These are phyloP conservation scores for Polysphondylium violaceum DNA, from an alignment of 78 protist species.

Conservation along the genomic window DNA sequence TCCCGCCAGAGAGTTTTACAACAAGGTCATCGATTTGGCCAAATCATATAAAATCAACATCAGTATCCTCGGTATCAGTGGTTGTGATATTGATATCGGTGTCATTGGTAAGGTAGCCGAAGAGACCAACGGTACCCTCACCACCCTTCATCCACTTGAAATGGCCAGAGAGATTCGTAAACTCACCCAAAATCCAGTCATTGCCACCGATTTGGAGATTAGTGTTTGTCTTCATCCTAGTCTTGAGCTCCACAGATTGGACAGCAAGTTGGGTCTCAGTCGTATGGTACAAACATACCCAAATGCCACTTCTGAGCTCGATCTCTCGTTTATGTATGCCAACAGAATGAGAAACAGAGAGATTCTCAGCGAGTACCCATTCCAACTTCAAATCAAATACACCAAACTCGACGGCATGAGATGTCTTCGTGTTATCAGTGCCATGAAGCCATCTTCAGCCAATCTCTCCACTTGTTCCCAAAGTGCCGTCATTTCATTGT, in stretches of 20 bases:
- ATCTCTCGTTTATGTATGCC: conserved; percentile 23
- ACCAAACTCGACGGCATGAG: conserved; percentile 73
- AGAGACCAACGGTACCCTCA: conserved; percentile 78
- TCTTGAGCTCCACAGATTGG: conserved; percentile 34
- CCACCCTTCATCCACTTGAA: conserved; percentile 74
- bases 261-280: conserved; percentile 38
- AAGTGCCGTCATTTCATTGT: conserved; percentile 11
- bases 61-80: conserved; percentile 65
- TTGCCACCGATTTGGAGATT: conserved; percentile 70
- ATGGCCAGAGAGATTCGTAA: conserved; percentile 76
- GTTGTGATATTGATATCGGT: conserved; percentile 74
- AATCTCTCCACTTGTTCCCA: neutral
- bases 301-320: conserved; percentile 31
- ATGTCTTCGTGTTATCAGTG: conserved; percentile 72
- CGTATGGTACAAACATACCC: conserved; percentile 29
- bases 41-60: conserved; percentile 33
- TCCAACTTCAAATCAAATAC: conserved; percentile 76
- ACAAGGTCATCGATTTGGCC: conserved; percentile 18
- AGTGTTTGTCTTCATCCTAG: conserved; percentile 35
- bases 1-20: conserved; percentile 55
- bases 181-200: conserved; percentile 72
- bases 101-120: conserved; percentile 78
- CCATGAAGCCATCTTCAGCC: conserved; percentile 9
- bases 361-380: conserved; percentile 28
- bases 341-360: neutral